These are phyloP conservation scores for Artemisia argyi DNA, from an alignment of 129 eudicot genomes.

Conservation along the genomic window DNA sequence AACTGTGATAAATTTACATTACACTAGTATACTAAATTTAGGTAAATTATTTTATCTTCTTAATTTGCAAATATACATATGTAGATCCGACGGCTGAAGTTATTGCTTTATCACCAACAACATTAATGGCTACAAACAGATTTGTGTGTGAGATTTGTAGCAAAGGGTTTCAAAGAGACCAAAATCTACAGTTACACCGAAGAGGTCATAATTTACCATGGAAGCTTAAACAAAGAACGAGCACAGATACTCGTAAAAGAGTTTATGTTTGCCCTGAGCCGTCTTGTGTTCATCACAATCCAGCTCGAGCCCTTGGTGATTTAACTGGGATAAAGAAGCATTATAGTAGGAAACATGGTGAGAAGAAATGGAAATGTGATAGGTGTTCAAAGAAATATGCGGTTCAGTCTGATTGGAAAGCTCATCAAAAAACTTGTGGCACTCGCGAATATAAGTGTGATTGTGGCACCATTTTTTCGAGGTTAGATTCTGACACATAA, in stretches of 20 bases:
- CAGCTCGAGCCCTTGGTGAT: constrained; percentile 67
- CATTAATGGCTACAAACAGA: constrained; percentile 74
- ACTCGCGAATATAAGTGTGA: constrained; percentile 27
- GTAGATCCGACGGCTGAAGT: constrained; percentile 80
- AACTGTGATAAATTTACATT: no score
- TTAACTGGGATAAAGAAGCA: constrained; percentile 74
- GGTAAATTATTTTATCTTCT: neutral
- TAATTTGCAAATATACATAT: neutral
- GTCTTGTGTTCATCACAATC: constrained; percentile 59
- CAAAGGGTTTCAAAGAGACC: constrained; percentile 77
- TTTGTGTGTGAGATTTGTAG: constrained; percentile 70
- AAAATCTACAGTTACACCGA: constrained; percentile 43
- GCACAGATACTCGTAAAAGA: constrained; percentile 4
- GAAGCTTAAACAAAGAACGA: constrained; percentile 21
- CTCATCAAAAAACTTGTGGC: constrained; percentile 28
- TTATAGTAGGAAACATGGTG: constrained; percentile 32
- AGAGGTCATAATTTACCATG: constrained; percentile 27
- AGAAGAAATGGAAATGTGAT: constrained; percentile 26
- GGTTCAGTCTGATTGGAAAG: constrained; percentile 29
- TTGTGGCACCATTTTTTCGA: constrained; percentile 27
- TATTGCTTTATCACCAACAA: constrained; percentile 60
- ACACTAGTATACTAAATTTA: no score
- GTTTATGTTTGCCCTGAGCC: constrained; percentile 57
- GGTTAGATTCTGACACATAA: neutral
- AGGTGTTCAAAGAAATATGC: constrained; percentile 26